Percentiles rank a stretch among this genome's conserved stretches.
Conservation (phyloP, 169 alveolate species). For the Pseudocohnilembus persalinus region DNA sequence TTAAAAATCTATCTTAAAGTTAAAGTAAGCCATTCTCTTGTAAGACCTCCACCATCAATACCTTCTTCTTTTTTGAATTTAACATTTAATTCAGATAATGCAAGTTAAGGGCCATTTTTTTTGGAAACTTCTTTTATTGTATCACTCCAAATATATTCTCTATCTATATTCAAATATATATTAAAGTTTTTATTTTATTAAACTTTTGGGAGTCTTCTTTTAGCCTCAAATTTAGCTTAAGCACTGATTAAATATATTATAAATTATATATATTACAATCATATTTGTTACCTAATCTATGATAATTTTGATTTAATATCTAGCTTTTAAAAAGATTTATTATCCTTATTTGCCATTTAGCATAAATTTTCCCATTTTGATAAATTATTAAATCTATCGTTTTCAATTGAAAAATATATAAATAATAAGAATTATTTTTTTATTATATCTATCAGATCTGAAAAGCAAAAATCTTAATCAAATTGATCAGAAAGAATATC, state of each 20-base stretch:
- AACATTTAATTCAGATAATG: not conserved
- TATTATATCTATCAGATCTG: not conserved
- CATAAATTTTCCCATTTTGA: not conserved
- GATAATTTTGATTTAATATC: not conserved
- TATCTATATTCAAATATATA: not conserved
- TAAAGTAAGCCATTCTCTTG: conserved; percentile 20
- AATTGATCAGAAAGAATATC: not conserved
- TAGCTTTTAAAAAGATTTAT: not conserved
- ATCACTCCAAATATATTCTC: not conserved
- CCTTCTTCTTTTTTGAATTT: conserved; percentile 16
- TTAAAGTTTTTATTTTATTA: no score
- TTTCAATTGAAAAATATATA: no score
- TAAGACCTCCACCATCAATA: conserved; percentile 14
- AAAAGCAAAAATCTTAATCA: not conserved
- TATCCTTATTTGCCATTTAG: not conserved
- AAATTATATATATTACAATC: not conserved
- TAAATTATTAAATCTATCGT: not conserved
- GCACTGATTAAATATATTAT: not conserved
- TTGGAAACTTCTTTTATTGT: not conserved
- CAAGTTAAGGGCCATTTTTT: not conserved
- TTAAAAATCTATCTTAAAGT: conserved; percentile 10
- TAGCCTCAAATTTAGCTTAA: not conserved
- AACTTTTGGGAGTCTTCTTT: not conserved
- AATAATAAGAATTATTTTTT: no score
- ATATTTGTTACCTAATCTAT: not conserved